A percentile compares a stretch with the other conserved stretches of the same genome.
Conservation (phyloP, 768 basidiomycete species). For the Steccherinum ochraceum region DNA sequence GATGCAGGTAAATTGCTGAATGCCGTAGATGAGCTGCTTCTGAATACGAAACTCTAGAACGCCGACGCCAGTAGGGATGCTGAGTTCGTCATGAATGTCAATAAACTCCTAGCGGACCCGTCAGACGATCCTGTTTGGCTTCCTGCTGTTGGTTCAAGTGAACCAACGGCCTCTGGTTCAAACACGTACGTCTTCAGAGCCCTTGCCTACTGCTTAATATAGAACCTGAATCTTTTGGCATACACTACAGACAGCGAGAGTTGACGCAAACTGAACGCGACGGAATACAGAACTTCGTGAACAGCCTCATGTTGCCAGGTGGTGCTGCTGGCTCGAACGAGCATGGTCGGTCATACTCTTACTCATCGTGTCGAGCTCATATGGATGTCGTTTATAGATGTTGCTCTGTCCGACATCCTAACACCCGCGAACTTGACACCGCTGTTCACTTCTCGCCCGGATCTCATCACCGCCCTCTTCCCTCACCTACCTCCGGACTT, state of each 20-base stretch:
- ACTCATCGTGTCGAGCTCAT: background rate
- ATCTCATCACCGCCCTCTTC: constrained; percentile 62
- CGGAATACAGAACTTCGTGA: background rate
- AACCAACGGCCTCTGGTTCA: background rate
- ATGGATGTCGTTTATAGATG: constrained; percentile 29
- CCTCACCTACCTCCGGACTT: constrained; percentile 81
- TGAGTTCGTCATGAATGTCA: constrained; percentile 69
- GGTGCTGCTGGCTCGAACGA: too few relatives aligned
- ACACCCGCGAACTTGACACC: constrained; percentile 67
- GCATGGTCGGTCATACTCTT: too few relatives aligned
- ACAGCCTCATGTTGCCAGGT: background rate
- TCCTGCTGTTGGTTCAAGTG: constrained; percentile 28
- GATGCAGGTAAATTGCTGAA: constrained; percentile 59
- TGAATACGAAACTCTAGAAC: constrained; percentile 39
- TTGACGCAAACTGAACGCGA: background rate
- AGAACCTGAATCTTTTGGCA: background rate
- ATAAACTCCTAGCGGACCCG: constrained; percentile 63
- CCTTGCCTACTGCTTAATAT: too few relatives aligned
- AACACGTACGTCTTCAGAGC: too few relatives aligned
- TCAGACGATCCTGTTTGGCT: constrained; percentile 57
- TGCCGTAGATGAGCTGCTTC: background rate
- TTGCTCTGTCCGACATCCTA: constrained; percentile 70
- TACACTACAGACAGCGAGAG: background rate
- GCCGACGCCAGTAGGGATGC: constrained; percentile 59
- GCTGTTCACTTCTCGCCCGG: constrained; percentile 64